Conservation (phyloP, 345 rosid genomes). For the Euphorbia lathyris region DNA sequence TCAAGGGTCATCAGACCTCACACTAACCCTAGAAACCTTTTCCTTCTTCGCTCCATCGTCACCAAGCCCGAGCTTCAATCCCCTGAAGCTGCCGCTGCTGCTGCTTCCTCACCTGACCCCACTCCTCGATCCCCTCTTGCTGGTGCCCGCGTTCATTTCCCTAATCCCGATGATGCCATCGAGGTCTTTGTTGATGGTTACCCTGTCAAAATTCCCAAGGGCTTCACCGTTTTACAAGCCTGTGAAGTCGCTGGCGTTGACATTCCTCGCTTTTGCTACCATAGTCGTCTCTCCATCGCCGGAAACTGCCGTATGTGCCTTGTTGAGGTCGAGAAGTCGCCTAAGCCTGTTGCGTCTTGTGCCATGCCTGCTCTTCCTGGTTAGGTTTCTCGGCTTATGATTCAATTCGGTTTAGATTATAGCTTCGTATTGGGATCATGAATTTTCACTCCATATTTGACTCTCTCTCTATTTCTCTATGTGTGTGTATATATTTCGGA, state of each 20-base stretch:
- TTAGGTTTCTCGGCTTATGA: slow-evolving; percentile 17
- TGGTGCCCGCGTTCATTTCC: slow-evolving; percentile 79
- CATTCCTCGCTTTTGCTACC: slow-evolving; percentile 95
- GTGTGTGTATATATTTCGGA: too few relatives aligned
- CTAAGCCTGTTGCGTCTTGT: slow-evolving; percentile 98
- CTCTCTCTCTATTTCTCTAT: too few relatives aligned
- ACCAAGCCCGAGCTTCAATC: slow-evolving; percentile 77
- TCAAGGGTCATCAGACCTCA: slow-evolving; percentile 54
- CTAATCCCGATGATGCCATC: slow-evolving; percentile 89
- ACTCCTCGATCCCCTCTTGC: slow-evolving; percentile 64
- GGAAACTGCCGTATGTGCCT: slow-evolving; percentile 99
- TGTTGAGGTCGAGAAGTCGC: slow-evolving; percentile 98
- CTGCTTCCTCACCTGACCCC: slow-evolving; percentile 41
- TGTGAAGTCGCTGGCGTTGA: slow-evolving; percentile 99
- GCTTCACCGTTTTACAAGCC: slow-evolving; percentile 93
- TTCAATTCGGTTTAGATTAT: not conserved
- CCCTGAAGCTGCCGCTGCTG: slow-evolving; percentile 61
- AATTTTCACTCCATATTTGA: not conserved
- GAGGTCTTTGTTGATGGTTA: slow-evolving; percentile 95
- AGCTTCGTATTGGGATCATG: not conserved
- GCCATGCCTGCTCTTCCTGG: slow-evolving; percentile 99
- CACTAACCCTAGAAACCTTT: slow-evolving; percentile 15
- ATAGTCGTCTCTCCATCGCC: slow-evolving; percentile 87
- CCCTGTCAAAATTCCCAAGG: slow-evolving; percentile 95
- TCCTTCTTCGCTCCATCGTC: slow-evolving; percentile 57